phyloP scores from a whole-genome alignment of 495 filamentous ascomycete genomes.

The Daldinia decipiens region DNA sequence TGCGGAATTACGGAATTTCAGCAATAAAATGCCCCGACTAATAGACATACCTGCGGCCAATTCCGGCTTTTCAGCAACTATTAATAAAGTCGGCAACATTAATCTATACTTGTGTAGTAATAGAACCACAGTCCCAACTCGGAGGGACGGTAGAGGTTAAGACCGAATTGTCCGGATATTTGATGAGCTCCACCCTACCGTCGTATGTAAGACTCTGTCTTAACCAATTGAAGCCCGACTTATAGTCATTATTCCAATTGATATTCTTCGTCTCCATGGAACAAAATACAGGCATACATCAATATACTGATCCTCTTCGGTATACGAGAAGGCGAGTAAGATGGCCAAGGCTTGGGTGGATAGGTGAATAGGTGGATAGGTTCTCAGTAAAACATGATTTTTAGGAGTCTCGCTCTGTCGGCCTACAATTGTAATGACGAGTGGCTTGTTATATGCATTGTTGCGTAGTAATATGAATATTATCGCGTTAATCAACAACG shows the following conservation, averaged over 20 bases:
- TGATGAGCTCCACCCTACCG: background rate
- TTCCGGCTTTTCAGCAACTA: background rate
- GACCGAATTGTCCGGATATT: slow-evolving; percentile 3
- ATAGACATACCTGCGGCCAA: background rate
- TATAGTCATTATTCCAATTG: background rate
- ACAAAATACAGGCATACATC: background rate
- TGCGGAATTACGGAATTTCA: background rate
- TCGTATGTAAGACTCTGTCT: background rate
- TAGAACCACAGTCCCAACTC: background rate
- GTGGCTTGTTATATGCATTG: background rate
- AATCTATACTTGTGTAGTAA: background rate
- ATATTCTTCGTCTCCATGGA: background rate
- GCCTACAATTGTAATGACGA: slow-evolving; percentile 1
- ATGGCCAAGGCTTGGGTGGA: background rate
- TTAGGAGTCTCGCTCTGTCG: background rate
- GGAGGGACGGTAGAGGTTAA: background rate
- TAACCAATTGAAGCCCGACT: background rate
- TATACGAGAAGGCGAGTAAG: background rate
- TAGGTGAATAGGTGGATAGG: too few species aligned
- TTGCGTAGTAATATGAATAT: background rate
- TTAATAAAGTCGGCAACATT: background rate
- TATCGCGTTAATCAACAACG: background rate
- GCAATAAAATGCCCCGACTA: background rate
- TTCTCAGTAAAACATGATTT: background rate
- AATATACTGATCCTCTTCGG: background rate